These are phyloP conservation scores for Triticum urartu DNA, from an alignment of 176 grass and related monocot genomes.

Conservation along the genomic window DNA sequence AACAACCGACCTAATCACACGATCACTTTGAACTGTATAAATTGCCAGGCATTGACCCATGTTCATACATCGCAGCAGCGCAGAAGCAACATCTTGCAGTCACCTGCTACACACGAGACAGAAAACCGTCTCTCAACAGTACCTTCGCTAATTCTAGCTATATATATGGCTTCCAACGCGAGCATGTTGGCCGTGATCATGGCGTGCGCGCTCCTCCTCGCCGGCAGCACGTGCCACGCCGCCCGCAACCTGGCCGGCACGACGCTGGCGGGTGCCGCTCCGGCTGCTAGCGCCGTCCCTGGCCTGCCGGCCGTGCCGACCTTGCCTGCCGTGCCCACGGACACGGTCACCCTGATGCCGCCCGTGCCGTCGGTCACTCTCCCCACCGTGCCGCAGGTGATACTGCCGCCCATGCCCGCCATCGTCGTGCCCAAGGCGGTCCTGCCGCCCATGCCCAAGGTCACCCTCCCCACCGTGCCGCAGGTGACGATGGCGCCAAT, in stretches of 20 bases:
- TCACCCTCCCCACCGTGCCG: background rate
- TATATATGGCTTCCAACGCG: background rate
- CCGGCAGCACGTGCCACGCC: constrained; percentile 2
- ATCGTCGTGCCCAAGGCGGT: background rate
- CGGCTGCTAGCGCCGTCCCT: background rate
- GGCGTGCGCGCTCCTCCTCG: background rate
- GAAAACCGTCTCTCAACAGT: no score
- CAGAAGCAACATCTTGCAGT: background rate
- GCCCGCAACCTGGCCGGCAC: constrained; percentile 9
- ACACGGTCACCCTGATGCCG: background rate
- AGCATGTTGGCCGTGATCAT: constrained; percentile 10
- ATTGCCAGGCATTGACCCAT: background rate
- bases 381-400: constrained; percentile 2
- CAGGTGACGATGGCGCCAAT: background rate
- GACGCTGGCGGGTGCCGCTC: background rate
- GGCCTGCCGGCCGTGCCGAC: background rate
- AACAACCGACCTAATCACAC: background rate
- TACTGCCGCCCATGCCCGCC: constrained; percentile 1
- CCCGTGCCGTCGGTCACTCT: background rate
- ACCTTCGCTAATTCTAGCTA: no score
- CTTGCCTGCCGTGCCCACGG: background rate
- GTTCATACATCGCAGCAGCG: background rate
- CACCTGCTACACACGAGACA: background rate
- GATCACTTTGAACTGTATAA: background rate
- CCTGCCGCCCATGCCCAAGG: background rate